Conservation (phyloP, 2,329 filamentous ascomycete genomes). For the Truncatella angustata region DNA sequence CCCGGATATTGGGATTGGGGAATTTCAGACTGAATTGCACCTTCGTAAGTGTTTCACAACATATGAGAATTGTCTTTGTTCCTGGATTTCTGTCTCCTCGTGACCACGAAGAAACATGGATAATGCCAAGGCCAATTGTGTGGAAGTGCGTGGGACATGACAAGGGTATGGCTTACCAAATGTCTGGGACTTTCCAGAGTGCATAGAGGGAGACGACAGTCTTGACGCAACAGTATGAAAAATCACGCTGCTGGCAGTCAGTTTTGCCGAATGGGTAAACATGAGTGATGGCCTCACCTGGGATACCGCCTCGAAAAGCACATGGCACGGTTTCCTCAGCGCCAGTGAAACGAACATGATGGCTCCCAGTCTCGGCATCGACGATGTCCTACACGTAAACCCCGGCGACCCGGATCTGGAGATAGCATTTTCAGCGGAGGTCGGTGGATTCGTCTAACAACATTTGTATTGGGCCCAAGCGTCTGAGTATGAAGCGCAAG, state of each 20-base stretch:
- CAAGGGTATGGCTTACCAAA: not conserved
- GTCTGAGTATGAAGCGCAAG: not conserved
- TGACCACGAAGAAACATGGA: not conserved
- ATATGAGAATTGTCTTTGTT: not conserved
- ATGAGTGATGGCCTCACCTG: no score
- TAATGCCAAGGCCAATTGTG: not conserved
- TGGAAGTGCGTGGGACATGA: not conserved
- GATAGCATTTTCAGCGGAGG: not conserved
- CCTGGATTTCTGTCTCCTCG: not conserved
- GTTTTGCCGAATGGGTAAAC: no score
- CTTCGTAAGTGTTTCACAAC: conserved; percentile 1
- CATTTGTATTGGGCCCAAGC: not conserved
- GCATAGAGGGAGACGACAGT: not conserved
- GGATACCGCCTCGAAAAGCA: not conserved
- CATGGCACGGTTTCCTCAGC: not conserved
- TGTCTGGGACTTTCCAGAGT: conserved; percentile 1
- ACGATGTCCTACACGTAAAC: not conserved
- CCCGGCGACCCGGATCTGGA: not conserved
- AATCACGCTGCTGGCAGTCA: not conserved
- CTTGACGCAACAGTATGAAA: not conserved
- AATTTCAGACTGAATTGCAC: not conserved
- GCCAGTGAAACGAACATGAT: not conserved
- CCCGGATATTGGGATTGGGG: not conserved
- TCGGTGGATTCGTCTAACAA: not conserved
- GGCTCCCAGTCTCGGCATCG: not conserved